Evolutionary conservation across 345 rosid species (phyloP), one percentile per base, ranked within the genome.

Genomic region (Microcos paniculata): DNA sequence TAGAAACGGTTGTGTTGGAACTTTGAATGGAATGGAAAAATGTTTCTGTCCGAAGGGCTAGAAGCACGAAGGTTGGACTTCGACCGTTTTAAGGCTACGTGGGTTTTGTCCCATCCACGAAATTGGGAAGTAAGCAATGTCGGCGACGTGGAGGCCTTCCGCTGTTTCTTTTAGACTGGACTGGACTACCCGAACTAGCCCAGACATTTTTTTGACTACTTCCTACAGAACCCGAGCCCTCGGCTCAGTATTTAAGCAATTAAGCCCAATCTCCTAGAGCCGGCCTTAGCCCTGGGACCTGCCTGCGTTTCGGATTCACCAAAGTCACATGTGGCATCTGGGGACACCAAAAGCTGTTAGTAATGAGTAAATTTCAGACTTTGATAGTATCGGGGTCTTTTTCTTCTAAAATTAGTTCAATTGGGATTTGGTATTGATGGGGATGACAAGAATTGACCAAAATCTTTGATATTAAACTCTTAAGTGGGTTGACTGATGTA

Each of bases 101-200:
- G 71, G 84, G 14, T 42, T 51, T 45, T 56, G 72, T 77, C 24
- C n/a, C 73, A 59, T 51, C 83, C 83, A 81, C 52, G 75, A 57
- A 70, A 31, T 31, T 52, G 61, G 12, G 19, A 51, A 51, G 30
- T 5, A 2, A 49, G 59, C 2, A 51, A 35, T 10, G 43, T 4
- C 12, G 28, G 46, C 33, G 73, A 51, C 61, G 73, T 70, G 73
- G 72, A 49, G 28, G 42, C 72, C 31, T 49, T 8, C 51, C 13
- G 26, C 63, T 28, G 30, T 14, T 59, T 28, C 38, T 28, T 59
- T 23, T 1, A 3, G 38, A 18, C 1, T 28, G 38, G 40, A 13
- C 6, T 14, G 4, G 19, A n/a, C n/a, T n/a, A n/a, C n/a, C 57
- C 18, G 42, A 30, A 31, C 30, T 15, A 69, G 16, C 57, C 72